Percentiles rank a stretch among this genome's conserved stretches.
phyloP scores from a whole-genome alignment of 345 rosid genomes.

The Trapa bicornis region DNA sequence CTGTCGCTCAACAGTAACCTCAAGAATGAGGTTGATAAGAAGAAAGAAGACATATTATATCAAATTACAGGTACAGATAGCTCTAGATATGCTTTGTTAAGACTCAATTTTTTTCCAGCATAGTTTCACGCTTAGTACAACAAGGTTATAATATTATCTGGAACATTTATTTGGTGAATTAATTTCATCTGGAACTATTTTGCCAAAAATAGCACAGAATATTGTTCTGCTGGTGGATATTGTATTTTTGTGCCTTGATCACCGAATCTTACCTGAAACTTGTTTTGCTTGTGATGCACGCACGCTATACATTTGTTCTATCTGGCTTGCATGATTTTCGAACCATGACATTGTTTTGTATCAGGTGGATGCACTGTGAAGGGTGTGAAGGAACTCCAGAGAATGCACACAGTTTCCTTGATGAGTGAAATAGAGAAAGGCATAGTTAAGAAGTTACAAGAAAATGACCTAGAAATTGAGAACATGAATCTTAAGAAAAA shows the following conservation, averaged over 20 bases:
- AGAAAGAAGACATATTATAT: slow-evolving; percentile 48
- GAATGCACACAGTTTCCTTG: slow-evolving; percentile 41
- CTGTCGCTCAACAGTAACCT: slow-evolving; percentile 37
- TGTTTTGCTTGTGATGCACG: slow-evolving; percentile 1
- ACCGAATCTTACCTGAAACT: not conserved
- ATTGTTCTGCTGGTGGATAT: not conserved
- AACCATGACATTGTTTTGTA: slow-evolving; percentile 4
- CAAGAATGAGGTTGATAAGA: slow-evolving; percentile 37
- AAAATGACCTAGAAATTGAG: slow-evolving; percentile 51
- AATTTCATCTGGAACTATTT: not conserved
- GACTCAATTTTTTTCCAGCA: not conserved
- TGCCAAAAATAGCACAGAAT: not conserved
- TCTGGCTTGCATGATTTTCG: not conserved
- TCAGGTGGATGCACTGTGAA: slow-evolving; percentile 53
- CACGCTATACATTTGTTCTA: not conserved
- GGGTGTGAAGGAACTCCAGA: slow-evolving; percentile 41
- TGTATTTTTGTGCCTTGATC: not conserved
- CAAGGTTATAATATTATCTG: no score
- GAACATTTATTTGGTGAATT: not conserved
- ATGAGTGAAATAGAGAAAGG: slow-evolving; percentile 46
- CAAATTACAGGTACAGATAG: slow-evolving; percentile 37
- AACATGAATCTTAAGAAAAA: slow-evolving; percentile 45
- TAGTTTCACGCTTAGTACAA: no score
- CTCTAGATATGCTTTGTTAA: slow-evolving; percentile 4
- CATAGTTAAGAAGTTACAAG: slow-evolving; percentile 40